Base-by-base conservation (phyloP, 345 rosid genomes). In the Dimocarpus longan region DNA sequence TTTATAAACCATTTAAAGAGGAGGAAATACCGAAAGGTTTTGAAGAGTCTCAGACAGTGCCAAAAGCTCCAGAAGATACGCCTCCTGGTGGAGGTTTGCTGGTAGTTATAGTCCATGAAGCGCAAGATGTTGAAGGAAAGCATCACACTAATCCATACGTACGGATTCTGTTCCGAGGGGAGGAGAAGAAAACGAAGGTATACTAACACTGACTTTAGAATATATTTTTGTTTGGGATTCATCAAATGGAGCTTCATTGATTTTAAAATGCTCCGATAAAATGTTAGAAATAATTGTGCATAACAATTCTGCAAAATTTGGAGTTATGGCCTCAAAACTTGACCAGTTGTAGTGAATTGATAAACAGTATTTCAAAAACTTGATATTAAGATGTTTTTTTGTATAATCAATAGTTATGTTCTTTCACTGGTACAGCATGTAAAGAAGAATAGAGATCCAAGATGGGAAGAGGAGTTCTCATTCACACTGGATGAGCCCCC, bases 391-490 rank as follows among this genome's bases (percentile, higher is more conserved):
- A 74, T 21, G 13, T 26, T 46, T 48, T 16, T 66, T 46, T 43
- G 50, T 73, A 19, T 66, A 13, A 22, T 67, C 73, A 62, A 39
- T 77, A 2, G 69, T 70, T 71, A 28, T 71, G 13, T 40, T 73
- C 19, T 79, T 67, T 13, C 26, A 10, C 68, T 81, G 66, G 1
- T 77, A 60, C 93, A 92, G 98, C 79, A 75, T 13, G 80, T 95
- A 71, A 93, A 93, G 91, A 95, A 95, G 89, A 92, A 87, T 80
- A 84, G 99, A 82, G 97, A 93, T 85, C 99, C 98, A 40, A 92
- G 95, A 83, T 95, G 99, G 99, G 95, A 85, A 67, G 96, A 95
- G 81, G 97, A 92, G 76, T 95, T 93, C 81, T 67, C 86, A 66
- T 93, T 92, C 77, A 76, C 84, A 77, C 85, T 93, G 56, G 99